These are phyloP conservation scores for Silybum marianum DNA, from an alignment of 129 eudicot genomes.

Conservation along the genomic window DNA sequence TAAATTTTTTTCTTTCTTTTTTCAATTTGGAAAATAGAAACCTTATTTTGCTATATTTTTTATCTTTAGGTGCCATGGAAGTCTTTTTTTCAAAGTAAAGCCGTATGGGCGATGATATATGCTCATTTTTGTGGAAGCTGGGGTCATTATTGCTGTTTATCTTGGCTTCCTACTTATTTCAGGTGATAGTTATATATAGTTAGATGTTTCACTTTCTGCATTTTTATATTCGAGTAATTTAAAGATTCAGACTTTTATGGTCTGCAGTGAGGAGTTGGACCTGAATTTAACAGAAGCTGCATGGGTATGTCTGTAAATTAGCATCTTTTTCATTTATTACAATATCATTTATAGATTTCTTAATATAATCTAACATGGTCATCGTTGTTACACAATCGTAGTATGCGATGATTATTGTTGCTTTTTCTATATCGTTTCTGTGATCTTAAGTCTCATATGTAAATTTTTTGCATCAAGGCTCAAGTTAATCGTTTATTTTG, in stretches of 20 bases:
- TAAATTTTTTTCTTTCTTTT: background rate
- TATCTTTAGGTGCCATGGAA: slow-evolving; percentile 82
- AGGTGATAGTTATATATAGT: slow-evolving; percentile 48
- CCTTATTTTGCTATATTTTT: background rate
- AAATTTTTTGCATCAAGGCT: too few species aligned
- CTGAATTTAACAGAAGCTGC: slow-evolving; percentile 95
- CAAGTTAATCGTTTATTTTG: too few species aligned
- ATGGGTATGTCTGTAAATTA: slow-evolving; percentile 58
- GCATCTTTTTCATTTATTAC: slow-evolving; percentile 8
- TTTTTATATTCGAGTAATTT: background rate
- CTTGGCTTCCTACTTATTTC: slow-evolving; percentile 99
- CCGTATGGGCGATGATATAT: slow-evolving; percentile 99
- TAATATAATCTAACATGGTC: background rate
- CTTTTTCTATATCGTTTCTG: background rate
- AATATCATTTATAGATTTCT: background rate
- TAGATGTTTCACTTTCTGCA: background rate
- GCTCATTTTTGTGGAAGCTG: slow-evolving; percentile 99
- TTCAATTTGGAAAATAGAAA: background rate
- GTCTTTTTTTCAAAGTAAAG: slow-evolving; percentile 76
- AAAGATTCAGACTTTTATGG: slow-evolving; percentile 32
- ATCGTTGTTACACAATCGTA: background rate
- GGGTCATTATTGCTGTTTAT: slow-evolving; percentile 96
- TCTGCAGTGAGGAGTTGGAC: slow-evolving; percentile 79
- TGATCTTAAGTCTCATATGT: background rate
- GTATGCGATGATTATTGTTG: background rate